Percentiles rank a stretch among this genome's conserved stretches.
Conservation (phyloP, 2,329 filamentous ascomycete genomes). For the Penicillium sp. region DNA sequence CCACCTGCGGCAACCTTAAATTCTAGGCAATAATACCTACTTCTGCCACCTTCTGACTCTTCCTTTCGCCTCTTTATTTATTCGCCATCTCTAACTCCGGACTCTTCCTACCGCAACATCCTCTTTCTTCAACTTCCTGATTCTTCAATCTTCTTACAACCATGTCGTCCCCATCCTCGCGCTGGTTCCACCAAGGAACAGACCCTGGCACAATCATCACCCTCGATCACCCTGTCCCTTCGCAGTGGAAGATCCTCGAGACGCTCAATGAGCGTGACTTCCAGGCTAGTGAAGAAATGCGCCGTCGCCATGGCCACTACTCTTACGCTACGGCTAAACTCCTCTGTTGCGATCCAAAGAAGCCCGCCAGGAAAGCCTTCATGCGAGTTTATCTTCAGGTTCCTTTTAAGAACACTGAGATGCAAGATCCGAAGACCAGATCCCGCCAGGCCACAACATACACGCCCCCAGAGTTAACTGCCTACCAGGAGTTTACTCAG, state of each 20-base stretch:
- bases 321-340: conserved; percentile 8
- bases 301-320: conserved; percentile 2
- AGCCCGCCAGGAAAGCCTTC: conserved; percentile 4
- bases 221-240: conserved; percentile 11
- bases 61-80: too few species aligned
- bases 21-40: too few species aligned
- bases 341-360: conserved; percentile 1
- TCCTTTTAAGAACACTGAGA: conserved; percentile 8
- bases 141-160: too few species aligned
- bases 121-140: too few species aligned
- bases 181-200: conserved; percentile 8
- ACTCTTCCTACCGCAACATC: too few species aligned
- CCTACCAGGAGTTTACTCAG: conserved; percentile 5
- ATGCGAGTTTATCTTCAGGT: conserved; percentile 15
- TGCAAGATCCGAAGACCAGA: conserved; percentile 11
- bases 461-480: conserved; percentile 8
- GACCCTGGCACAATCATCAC: conserved; percentile 13
- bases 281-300: conserved; percentile 4
- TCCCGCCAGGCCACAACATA: conserved; percentile 10
- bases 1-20: too few species aligned
- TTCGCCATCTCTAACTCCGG: too few species aligned
- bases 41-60: too few species aligned
- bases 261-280: conserved; percentile 14
- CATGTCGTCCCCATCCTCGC: too few species aligned
- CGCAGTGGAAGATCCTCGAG: conserved; percentile 15